A percentile compares a stretch with the other conserved stretches of the same genome.
Conservation (phyloP, 352 stramenopile species). For the Phytophthora tentaculata region DNA sequence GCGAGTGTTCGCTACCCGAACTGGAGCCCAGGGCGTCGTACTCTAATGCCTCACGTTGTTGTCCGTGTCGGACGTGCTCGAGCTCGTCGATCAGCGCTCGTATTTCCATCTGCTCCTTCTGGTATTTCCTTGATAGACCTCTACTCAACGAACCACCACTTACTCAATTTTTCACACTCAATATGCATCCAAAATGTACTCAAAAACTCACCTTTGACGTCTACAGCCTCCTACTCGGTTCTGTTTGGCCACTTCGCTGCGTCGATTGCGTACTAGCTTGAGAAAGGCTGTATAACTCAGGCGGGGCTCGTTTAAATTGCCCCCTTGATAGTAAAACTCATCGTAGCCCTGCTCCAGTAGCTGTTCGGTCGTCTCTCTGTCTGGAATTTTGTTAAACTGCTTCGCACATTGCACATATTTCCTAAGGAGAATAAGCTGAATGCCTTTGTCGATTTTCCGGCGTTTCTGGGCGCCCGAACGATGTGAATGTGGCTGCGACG, state of each 20-base stretch:
- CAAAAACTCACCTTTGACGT: constrained; percentile 29
- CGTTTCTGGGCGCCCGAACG: constrained; percentile 29
- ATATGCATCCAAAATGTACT: background rate
- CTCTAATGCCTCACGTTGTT: constrained; percentile 19
- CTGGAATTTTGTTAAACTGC: constrained; percentile 50
- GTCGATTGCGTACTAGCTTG: constrained; percentile 72
- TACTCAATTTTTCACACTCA: constrained; percentile 9
- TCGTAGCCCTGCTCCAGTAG: constrained; percentile 71
- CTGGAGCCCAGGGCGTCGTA: constrained; percentile 31
- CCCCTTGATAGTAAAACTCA: constrained; percentile 74
- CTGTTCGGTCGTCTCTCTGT: constrained; percentile 59
- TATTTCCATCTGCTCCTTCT: constrained; percentile 67
- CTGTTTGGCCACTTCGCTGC: constrained; percentile 52
- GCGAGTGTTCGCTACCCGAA: constrained; percentile 22
- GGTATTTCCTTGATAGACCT: constrained; percentile 30
- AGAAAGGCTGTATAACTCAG: constrained; percentile 67
- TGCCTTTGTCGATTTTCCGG: constrained; percentile 60
- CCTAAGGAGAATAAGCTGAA: constrained; percentile 60
- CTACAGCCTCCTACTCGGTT: constrained; percentile 17
- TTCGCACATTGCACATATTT: constrained; percentile 74
- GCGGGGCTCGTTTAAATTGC: constrained; percentile 59
- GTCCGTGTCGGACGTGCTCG: constrained; percentile 51
- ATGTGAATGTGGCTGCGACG: constrained; percentile 3
- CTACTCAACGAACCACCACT: constrained; percentile 17
- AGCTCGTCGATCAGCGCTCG: constrained; percentile 60